Conservation (phyloP, 2,329 filamentous ascomycete species). For the Dactylellina sp. region DNA sequence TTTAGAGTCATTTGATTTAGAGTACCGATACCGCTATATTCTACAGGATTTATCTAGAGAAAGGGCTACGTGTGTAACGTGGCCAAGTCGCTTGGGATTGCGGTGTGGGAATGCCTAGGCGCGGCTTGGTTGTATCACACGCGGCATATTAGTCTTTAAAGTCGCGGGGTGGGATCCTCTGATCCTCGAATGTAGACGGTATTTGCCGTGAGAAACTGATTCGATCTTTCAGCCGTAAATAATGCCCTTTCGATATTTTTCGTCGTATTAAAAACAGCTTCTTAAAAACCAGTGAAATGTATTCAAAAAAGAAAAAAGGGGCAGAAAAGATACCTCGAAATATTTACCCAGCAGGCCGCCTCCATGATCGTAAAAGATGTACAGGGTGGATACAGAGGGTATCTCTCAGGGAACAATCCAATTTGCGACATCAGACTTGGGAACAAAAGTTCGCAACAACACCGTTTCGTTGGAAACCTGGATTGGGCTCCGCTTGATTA, state of each 20-base stretch:
- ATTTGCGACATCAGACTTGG: not conserved
- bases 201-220: not conserved
- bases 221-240: not conserved
- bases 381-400: not conserved
- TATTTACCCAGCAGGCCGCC: too few species aligned
- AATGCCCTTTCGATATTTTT: not conserved
- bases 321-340: too few species aligned
- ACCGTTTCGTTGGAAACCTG: conserved; percentile 7
- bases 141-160: not conserved
- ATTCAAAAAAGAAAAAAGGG: too few species aligned
- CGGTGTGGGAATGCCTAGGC: not conserved
- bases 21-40: not conserved
- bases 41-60: not conserved
- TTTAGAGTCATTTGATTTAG: too few species aligned
- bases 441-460: not conserved
- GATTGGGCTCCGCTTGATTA: conserved; percentile 13
- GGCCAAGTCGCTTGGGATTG: conserved; percentile 30
- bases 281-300: too few species aligned
- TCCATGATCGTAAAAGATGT: too few species aligned
- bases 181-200: not conserved
- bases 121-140: conserved; percentile 5
- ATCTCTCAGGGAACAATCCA: not conserved
- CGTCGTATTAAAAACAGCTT: not conserved
- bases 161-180: not conserved
- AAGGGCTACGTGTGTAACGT: conserved; percentile 20